phyloP scores from a whole-genome alignment of 208 protist genomes.

The Leishmania gerbilli region DNA sequence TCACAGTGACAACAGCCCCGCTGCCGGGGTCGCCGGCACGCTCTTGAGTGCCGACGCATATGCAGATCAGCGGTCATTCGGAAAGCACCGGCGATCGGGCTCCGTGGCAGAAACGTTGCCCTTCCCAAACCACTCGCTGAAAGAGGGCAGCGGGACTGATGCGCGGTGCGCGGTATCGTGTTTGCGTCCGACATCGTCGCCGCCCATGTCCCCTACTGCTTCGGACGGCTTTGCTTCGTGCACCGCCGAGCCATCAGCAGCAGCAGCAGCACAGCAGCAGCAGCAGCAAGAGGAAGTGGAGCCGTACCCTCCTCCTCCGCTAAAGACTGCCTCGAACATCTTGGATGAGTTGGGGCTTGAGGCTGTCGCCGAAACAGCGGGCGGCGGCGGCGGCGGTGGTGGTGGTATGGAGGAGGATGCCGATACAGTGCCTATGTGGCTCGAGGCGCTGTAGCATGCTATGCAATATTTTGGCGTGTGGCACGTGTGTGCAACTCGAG shows the following conservation, averaged over 20 bases:
- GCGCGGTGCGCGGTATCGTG: too few species aligned
- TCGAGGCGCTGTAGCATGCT: slow-evolving; percentile 10
- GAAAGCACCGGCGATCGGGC: background rate
- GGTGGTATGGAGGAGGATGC: background rate
- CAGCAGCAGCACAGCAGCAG: background rate
- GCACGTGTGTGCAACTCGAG: background rate
- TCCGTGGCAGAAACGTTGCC: background rate
- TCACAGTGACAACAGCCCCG: background rate
- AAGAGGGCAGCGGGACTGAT: background rate
- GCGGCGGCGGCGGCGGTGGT: background rate
- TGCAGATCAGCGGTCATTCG: background rate
- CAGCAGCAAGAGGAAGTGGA: background rate
- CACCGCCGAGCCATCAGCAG: background rate
- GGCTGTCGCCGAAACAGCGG: background rate
- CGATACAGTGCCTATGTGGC: slow-evolving; percentile 16
- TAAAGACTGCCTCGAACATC: slow-evolving; percentile 9
- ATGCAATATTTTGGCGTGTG: background rate
- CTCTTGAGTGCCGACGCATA: too few species aligned
- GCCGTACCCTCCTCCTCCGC: background rate
- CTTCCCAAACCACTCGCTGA: background rate
- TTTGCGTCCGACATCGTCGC: background rate
- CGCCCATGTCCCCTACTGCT: background rate
- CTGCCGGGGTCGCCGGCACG: background rate
- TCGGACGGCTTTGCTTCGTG: background rate
- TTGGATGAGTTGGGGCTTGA: slow-evolving; percentile 9